A percentile compares a stretch with the other conserved stretches of the same genome.
Conservation (phyloP, 2,329 filamentous ascomycete genomes). For the Colletotrichum zoysiae region DNA sequence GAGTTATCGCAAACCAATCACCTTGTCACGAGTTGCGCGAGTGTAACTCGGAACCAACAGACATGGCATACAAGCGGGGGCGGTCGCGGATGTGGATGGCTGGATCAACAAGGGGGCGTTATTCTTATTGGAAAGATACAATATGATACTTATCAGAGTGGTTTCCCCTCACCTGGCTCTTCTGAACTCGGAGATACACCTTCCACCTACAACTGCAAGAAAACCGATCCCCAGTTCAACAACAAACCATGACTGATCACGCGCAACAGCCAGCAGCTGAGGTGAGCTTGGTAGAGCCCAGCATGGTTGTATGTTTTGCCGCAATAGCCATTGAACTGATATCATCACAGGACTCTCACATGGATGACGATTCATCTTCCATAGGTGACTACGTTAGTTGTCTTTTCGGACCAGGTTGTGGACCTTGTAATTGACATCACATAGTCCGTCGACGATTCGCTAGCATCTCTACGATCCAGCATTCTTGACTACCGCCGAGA, state of each 20-base stretch:
- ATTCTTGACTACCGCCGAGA: constrained; percentile 22
- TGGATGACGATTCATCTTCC: constrained; percentile 10
- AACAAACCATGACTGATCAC: constrained; percentile 3
- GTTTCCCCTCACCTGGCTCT: background rate
- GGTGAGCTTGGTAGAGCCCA: background rate
- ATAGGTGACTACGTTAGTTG: constrained; percentile 9
- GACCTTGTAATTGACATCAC: background rate
- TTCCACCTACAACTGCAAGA: background rate
- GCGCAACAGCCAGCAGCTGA: background rate
- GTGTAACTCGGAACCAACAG: background rate
- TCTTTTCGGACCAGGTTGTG: background rate
- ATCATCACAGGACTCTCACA: background rate
- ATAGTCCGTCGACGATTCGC: background rate
- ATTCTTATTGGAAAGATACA: constrained; percentile 1
- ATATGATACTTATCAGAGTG: background rate
- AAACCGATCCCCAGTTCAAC: too few species aligned
- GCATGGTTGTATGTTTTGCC: background rate
- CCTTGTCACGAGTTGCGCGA: background rate
- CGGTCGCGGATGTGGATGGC: background rate
- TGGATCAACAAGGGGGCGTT: background rate
- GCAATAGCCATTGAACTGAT: background rate
- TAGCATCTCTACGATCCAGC: constrained; percentile 10
- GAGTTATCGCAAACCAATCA: background rate
- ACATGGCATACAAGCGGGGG: background rate
- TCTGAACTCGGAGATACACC: background rate